A percentile compares a stretch with the other conserved stretches of the same genome.
These are phyloP conservation scores for Planoprotostelium fungivorum DNA, from an alignment of 78 protist genomes.

Conservation along the genomic window DNA sequence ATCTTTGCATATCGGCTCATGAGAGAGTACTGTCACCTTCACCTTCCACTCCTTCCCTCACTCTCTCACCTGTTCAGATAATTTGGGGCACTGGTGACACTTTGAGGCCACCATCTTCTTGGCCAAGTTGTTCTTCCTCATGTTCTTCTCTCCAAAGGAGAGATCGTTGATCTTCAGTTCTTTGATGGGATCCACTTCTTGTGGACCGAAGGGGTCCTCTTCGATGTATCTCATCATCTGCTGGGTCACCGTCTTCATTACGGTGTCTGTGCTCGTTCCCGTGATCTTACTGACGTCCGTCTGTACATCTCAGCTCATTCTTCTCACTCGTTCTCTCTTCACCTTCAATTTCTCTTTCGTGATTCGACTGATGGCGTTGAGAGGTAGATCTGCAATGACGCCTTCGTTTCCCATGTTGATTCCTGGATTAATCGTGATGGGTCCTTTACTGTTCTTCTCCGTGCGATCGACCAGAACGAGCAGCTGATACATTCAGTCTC, in stretches of 20 bases:
- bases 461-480: too few species aligned
- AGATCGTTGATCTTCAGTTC: constrained; percentile 35
- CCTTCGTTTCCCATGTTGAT: not conserved
- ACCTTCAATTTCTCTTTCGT: constrained; percentile 33
- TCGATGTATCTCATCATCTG: constrained; percentile 24
- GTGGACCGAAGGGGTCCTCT: constrained; percentile 39
- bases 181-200: constrained; percentile 30
- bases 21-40: not conserved
- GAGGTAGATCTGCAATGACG: not conserved
- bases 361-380: constrained; percentile 15
- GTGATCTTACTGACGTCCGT: constrained; percentile 16
- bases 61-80: constrained; percentile 31
- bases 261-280: not conserved
- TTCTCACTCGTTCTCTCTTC: too few species aligned
- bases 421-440: not conserved
- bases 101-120: constrained; percentile 36
- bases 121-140: constrained; percentile 16
- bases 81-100: constrained; percentile 63
- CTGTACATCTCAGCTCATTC: too few species aligned
- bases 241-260: constrained; percentile 8
- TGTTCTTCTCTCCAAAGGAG: constrained; percentile 14
- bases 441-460: too few species aligned
- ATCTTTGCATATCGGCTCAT: constrained; percentile 1
- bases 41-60: not conserved
- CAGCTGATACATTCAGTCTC: too few species aligned